Evolutionary conservation across 1,284 basidiomycete genomes (phyloP), one percentile per base, ranked within the genome.

Genomic region (Ceratobasidium sp.): DNA sequence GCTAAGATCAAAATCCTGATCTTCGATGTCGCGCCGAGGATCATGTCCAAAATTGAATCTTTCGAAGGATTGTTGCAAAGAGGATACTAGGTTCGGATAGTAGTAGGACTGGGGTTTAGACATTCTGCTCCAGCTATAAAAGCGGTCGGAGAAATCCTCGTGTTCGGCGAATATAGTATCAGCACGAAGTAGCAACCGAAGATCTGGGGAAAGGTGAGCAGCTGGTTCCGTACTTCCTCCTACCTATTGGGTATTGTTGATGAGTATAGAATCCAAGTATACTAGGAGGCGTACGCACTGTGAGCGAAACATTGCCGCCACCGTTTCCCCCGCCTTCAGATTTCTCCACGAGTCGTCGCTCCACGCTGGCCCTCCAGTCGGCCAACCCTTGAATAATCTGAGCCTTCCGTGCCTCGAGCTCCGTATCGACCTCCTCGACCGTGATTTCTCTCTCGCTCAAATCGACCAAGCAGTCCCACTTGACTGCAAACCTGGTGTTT

Each of bases 111-210:
- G 26, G 13, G 62, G 38, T n/a, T 17, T 52, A 13, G 10, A 20
- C 50, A 12, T 17, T n/a, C 12, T 20, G n/a, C 50, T 20, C 6
- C 13, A 17, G 17, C 17, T 15, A 20, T 13, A 20, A 20, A 52
- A 6, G 6, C 12, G 20, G n/a, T n/a, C n/a, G n/a, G 50, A n/a
- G n/a, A 20, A 6, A 6, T 6, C 44, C 6, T 20, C 15, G 12
- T 23, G 12, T 13, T 26, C 2, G 7, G 23, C 62, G 56, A 73
- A 73, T 28, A 62, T 46, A 2, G 70, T 62, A 28, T 73, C 70
- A 3, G 70, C 70, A n/a, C 70, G 70, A 26, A 73, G 70, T 26
- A 73, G 44, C 3, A 73, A 9, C 12, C 70, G 70, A 6, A 23
- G 42, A 23, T 73, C n/a, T 20, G 2, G 13, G 3, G 70, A 73